Evolutionary conservation across 495 filamentous ascomycete species (phyloP).

Genomic region (Podospora anserina): DNA sequence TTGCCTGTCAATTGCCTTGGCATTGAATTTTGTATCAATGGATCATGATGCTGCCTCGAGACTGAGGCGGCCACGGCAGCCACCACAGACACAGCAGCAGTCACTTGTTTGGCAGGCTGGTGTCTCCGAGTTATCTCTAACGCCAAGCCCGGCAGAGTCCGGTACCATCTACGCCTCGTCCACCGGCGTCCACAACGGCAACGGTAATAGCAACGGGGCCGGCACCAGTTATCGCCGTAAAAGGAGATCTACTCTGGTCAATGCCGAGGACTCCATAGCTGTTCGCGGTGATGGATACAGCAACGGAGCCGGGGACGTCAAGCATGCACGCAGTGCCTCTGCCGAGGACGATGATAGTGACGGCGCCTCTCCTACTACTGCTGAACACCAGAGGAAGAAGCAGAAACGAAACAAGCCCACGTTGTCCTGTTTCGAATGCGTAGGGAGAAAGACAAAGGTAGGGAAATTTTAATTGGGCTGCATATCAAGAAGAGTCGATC

Average conservation of each 20-base stretch:
- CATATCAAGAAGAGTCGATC: too few species aligned
- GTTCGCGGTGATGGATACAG: conserved; percentile 7
- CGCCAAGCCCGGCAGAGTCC: conserved; percentile 32
- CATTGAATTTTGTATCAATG: not conserved
- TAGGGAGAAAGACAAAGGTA: conserved; percentile 68
- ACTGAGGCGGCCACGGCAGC: not conserved
- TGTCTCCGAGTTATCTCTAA: conserved; percentile 20
- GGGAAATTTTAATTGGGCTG: conserved; percentile 20
- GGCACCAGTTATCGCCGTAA: not conserved
- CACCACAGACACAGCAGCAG: not conserved
- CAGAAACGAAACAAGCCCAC: conserved; percentile 76
- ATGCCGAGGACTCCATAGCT: not conserved
- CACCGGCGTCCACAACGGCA: not conserved
- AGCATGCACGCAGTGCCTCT: conserved; percentile 17
- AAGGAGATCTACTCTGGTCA: not conserved
- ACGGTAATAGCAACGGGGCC: not conserved
- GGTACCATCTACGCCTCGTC: conserved; percentile 38
- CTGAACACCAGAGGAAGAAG: conserved; percentile 53
- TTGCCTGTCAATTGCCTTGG: conserved; percentile 3
- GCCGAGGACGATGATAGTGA: conserved; percentile 26
- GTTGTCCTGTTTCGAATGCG: conserved; percentile 67
- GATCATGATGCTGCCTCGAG: not conserved
- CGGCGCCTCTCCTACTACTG: conserved; percentile 34
- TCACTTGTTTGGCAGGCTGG: conserved; percentile 1
- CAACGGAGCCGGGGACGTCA: conserved; percentile 15